Evolutionary conservation across 345 rosid genomes (phyloP), one percentile per base, ranked within the genome.

Genomic region (Acer yangbiense): DNA sequence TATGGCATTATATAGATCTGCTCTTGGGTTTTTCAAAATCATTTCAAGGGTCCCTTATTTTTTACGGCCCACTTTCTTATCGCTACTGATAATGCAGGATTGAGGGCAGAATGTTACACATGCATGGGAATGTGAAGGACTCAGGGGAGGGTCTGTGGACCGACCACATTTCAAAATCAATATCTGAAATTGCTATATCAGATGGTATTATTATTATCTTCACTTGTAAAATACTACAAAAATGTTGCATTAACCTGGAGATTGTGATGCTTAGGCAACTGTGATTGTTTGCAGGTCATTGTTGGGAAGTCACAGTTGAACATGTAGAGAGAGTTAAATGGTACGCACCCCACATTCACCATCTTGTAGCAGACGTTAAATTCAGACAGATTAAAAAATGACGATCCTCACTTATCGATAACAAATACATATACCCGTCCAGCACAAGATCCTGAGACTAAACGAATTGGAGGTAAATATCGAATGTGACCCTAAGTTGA

Each of bases 61-160:
- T 72, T 50, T 3, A 32, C 35, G 39, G 3, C 1, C 11, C 23
- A 43, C 10, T 18, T 70, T 25, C 27, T 27, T 50, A 27, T 54
- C 43, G 20, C 67, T 71, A 25, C 44, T 83, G 23, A 77, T 72
- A 69, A 71, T 85, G 81, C 88, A 95, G 99, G 86, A 87, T 72
- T 9, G 87, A 87, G 76, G 99, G 98, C 21, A 98, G 99, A 54
- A 78, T 85, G 50, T 81, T 95, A 48, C 98, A 93, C 78, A 90
- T 93, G 76, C 99, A 95, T 46, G 99, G 94, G 23, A 95, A 92
- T 66, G 93, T 88, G 78, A 93, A 91, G 85, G 98, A 95, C 85
- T 78, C 93, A 0, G 93, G 93, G 48, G 93, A 86, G 80, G 80
- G 74, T 57, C 75, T 35, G 5, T 93, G 98, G 99, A 58, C 78